Evolutionary conservation across 2,329 filamentous ascomycete species (phyloP), one percentile per base, ranked within the genome.

Genomic region (Emmonsiellopsis sp.): DNA sequence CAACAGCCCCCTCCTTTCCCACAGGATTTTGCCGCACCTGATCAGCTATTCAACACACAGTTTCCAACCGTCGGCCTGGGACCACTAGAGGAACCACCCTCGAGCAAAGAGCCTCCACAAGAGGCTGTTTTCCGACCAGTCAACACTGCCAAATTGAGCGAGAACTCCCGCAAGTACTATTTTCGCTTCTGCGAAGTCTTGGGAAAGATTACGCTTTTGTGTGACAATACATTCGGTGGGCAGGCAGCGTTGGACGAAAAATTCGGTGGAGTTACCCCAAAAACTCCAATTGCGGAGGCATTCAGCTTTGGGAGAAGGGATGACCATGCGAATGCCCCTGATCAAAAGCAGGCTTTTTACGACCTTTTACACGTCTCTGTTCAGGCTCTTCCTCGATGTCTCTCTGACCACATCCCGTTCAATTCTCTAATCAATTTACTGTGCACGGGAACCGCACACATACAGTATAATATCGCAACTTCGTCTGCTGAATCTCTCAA

Each of bases 241-340:
- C 93, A 98, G 72, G 93, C 92, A 34, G 88, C 89, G 0, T 71
- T 97, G 47, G 93, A 98, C 64, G 94, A 98, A 68, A 97, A 96
- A 65, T 95, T 97, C 66, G 87, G 81, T 56, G 84, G 86, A 45
- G 82, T 87, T 7, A 87, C 87, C 0, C 91, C 93, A 0, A 97
- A 97, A 69, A 98, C 93, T 0, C 93, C 94, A 1, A 92, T 97
- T 60, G 80, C 91, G 1, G 93, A 97, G 55, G 91, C 90, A 0
- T 98, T 98, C 68, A 92, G 87, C 59, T 96, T 98, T 66, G 79
- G 84, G 33, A 82, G 89, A 53, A 85, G 86, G 52, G 92, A 97
- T 60, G 93, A 88, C 55, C 76, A 93, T 56, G 77, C 83, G 53
- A 84, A 73, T 57, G 79, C 83, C 0, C 75, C 83, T 1, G 93